Evolutionary conservation across 257 asterid genomes (phyloP), one percentile per base, ranked within the genome.

Genomic region (Solanum appendiculatum): DNA sequence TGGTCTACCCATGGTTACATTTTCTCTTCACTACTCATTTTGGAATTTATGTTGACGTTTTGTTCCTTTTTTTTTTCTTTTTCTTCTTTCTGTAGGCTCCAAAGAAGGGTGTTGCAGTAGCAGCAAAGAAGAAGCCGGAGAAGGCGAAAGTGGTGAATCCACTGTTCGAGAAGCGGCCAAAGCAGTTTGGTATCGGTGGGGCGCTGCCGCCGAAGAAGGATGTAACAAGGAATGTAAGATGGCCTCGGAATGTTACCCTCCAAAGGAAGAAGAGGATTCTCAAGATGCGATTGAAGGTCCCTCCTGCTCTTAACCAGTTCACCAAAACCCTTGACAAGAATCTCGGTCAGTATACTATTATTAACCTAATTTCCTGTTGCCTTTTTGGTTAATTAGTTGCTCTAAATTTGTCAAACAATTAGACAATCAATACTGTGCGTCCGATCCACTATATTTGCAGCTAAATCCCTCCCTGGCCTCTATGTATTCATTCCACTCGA

Each of bases 131-230:
- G 87, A 87, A 87, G 60, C 10, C 84, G 51, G 92, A 87, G 39
- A 90, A 78, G 37, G 84, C 39, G 15, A 60, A 60, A 60, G 69
- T 25, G 69, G 69, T 60, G 69, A 60, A 60, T 60, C 69, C 31
- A 60, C 69, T 60, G 69, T 60, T 60, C 31, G 69, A 60, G 33
- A 60, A 60, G 31, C 31, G 69, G 69, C 69, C 69, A 60, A 60
- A 60, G 69, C 69, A 60, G 69, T 60, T 60, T 1, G 69, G 69
- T 60, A 60, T 60, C 31, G 93, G 92, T 10, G 92, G 93, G 0
- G 92, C 92, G 11, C 58, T 91, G 29, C 92, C 93, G 10, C 93
- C 92, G 2, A 91, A 90, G 88, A 90, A 85, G 77, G 93, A 91
- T 83, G 88, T 90, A 14, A 87, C 91, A 6, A 72, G 92, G 74